Evolutionary conservation across 495 filamentous ascomycete species (phyloP), one percentile per base, ranked within the genome.

Genomic region (Aspergillus steynii): DNA sequence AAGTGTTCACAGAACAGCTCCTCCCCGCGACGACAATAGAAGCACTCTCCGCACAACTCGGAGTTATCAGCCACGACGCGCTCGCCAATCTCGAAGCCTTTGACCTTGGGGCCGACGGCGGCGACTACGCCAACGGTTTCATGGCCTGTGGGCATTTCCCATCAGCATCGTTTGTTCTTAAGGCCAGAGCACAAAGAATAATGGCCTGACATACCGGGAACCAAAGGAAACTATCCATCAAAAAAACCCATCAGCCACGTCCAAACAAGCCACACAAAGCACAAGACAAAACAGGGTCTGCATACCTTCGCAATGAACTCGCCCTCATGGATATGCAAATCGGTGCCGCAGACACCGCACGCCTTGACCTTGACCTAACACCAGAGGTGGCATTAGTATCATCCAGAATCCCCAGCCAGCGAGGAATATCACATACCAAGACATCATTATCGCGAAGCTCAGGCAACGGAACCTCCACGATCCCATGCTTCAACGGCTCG

Each of bases 1-100:
- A 88, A 88, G 71, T 89, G 77, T 74, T 91, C 88, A 68, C 88
- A 91, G 57, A 90, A 83, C 32, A 91, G 73, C 50, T 84, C 81
- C 60, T 89, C 78, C 32, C 88, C 88, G 51, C 85, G 83, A 57
- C 87, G 85, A 72, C 87, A 91, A 77, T 90, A 90, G 80, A 88
- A 89, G 74, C 88, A 91, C 63, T 85, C 80, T 31, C 83, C 82
- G 77, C 88, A 91, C 29, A 89, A 83, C 73, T 90, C 88, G 3
- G 74, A 76, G 63, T 77, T 77, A 51, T 80, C 78, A 10, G 75
- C 81, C 27, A 84, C 84, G 12, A 89, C 87, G 63, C 86, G 84
- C 58, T 91, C 87, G 26, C 88, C 87, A 61, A 89, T 60, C 37
- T 79, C 59, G 74, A 91, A 90, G 55, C 76, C 82, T 63, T 84